phyloP scores from a whole-genome alignment of 352 stramenopile species.

The Blastocystis hominis region DNA sequence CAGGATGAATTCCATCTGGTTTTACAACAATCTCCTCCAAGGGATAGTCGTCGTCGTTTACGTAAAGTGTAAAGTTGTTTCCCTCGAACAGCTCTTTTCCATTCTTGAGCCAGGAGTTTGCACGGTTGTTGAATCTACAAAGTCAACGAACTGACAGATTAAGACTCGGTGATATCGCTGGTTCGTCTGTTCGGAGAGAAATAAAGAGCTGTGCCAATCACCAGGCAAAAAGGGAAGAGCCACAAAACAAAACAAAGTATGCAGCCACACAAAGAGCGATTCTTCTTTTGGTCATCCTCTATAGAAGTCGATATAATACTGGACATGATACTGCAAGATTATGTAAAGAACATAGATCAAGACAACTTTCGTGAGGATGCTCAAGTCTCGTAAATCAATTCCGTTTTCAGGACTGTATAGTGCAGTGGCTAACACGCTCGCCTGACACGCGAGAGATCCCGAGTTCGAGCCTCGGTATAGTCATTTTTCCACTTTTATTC shows the following conservation, averaged over 20 bases:
- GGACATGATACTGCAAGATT: no score
- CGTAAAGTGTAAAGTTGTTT: not conserved
- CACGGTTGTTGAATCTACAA: slow-evolving; percentile 16
- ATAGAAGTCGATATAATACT: not conserved
- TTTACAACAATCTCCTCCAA: not conserved
- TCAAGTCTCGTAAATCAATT: not conserved
- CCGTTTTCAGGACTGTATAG: not conserved
- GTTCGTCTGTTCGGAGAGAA: not conserved
- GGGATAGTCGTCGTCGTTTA: not conserved
- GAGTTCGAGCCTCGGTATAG: no score
- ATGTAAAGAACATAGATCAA: no score
- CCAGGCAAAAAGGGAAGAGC: not conserved
- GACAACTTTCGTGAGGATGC: no score
- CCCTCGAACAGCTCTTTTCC: not conserved
- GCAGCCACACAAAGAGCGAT: not conserved
- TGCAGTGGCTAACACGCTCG: no score
- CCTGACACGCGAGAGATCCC: no score
- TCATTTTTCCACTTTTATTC: not conserved
- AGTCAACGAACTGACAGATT: not conserved
- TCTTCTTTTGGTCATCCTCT: not conserved
- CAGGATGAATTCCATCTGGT: not conserved
- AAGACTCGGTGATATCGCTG: not conserved
- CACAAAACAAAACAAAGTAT: not conserved
- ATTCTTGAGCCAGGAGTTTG: not conserved
- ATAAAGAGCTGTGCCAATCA: not conserved